Evolutionary conservation across 2,329 filamentous ascomycete species (phyloP).

Genomic region (Teratosphaeriaceae sp.): DNA sequence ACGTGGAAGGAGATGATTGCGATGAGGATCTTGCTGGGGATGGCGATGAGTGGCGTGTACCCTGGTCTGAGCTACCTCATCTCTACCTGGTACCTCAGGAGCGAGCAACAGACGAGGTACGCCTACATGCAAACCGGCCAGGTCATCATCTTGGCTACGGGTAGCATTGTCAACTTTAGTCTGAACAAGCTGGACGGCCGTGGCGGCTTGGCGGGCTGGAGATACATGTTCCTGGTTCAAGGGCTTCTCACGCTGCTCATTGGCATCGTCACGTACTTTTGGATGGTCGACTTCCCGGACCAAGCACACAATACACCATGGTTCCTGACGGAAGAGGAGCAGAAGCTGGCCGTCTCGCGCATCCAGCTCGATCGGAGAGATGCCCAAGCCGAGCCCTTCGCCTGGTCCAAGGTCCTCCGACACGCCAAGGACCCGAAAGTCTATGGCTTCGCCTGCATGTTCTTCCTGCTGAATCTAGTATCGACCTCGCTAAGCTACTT

Average conservation of each 20-base stretch:
- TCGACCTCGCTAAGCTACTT: constrained; percentile 61
- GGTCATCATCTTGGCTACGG: constrained; percentile 59
- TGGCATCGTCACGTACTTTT: constrained; percentile 58
- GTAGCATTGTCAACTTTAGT: constrained; percentile 61
- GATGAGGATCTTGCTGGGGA: constrained; percentile 58
- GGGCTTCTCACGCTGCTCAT: constrained; percentile 53
- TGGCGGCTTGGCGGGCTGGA: constrained; percentile 54
- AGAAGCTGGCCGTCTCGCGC: constrained; percentile 48
- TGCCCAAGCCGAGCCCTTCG: constrained; percentile 50
- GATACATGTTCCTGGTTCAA: constrained; percentile 64
- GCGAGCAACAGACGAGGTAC: constrained; percentile 59
- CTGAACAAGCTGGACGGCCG: constrained; percentile 57
- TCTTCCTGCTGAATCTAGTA: constrained; percentile 61
- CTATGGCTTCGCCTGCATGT: constrained; percentile 58
- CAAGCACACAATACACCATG: constrained; percentile 49
- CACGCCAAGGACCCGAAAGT: constrained; percentile 56
- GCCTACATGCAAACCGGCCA: constrained; percentile 59
- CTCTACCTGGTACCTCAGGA: constrained; percentile 55
- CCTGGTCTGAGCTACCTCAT: constrained; percentile 48
- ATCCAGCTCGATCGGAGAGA: constrained; percentile 58
- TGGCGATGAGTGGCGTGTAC: constrained; percentile 52
- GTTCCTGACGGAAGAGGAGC: constrained; percentile 53
- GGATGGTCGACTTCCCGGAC: constrained; percentile 66
- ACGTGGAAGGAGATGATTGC: constrained; percentile 66
- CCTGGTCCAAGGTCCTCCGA: constrained; percentile 47